phyloP scores from a whole-genome alignment of 208 protist genomes.

The Leishmania arabica region DNA sequence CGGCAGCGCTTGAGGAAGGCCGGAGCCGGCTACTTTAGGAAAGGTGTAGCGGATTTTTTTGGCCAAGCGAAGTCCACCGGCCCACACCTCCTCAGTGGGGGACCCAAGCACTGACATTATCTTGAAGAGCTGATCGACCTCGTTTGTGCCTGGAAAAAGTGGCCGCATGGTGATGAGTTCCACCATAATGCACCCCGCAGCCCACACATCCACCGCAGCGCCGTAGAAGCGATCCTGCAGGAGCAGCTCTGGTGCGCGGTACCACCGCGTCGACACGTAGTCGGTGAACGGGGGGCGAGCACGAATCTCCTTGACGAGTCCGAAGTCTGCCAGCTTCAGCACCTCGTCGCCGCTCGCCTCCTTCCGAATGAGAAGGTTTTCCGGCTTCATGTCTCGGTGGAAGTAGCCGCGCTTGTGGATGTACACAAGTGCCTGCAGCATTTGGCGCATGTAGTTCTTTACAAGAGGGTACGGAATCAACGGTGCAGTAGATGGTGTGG shows the following conservation, averaged over 20 bases:
- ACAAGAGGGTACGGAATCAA: slow-evolving; percentile 88
- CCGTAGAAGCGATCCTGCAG: slow-evolving; percentile 95
- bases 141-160: slow-evolving; percentile 93
- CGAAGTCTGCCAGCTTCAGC: slow-evolving; percentile 96
- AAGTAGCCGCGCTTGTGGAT: slow-evolving; percentile 97
- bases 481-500: slow-evolving; percentile 24
- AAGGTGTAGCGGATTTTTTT: slow-evolving; percentile 87
- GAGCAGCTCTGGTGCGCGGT: slow-evolving; percentile 98
- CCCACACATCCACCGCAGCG: slow-evolving; percentile 96
- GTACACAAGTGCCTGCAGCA: slow-evolving; percentile 95
- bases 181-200: slow-evolving; percentile 96
- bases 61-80: slow-evolving; percentile 66
- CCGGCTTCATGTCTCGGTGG: slow-evolving; percentile 97
- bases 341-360: slow-evolving; percentile 72
- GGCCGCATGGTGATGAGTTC: slow-evolving; percentile 98
- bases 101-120: slow-evolving; percentile 83
- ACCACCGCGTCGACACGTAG: slow-evolving; percentile 98
- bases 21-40: slow-evolving; percentile 58
- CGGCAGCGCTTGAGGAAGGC: slow-evolving; percentile 63
- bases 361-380: slow-evolving; percentile 96
- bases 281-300: slow-evolving; percentile 90
- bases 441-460: slow-evolving; percentile 90
- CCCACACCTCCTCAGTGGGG: slow-evolving; percentile 76
- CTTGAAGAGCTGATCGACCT: slow-evolving; percentile 86
- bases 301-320: slow-evolving; percentile 52